Evolutionary conservation across 1,284 basidiomycete species (phyloP), one percentile per base, ranked within the genome.

Genomic region (Rhodotorula sp.): DNA sequence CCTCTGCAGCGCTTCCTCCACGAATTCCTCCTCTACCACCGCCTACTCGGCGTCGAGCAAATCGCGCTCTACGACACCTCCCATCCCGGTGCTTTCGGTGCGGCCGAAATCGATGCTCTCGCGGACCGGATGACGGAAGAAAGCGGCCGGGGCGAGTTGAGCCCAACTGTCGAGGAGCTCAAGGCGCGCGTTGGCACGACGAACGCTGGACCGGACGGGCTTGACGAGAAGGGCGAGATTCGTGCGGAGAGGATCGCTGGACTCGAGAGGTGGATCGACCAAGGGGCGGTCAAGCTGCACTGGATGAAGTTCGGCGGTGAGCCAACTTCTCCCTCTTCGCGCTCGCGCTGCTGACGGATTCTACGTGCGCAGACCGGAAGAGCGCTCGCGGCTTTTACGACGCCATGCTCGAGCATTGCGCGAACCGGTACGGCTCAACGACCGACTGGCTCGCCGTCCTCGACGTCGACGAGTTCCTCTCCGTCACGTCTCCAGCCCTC

Each of bases 11-110:
- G 68, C 11, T 73, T 73, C 64, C 64, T 70, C 28, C 57, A 58
- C 57, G 71, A 73, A 15, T 73, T 68, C 68, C 55, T 73, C 7
- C 54, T 70, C 2, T 73, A 73, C 52, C 71, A 73, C 48, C 61
- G 64, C 4, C 37, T 70, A 0, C 64, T 73, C 56, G 71, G 71
- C 24, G 68, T 73, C 26, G 69, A 67, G 24, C 63, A 62, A 4
- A 68, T 73, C 53, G 66, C 66, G 0, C 58, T 73, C 0, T 73
- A 73, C 66, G 71, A 73, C 48, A 70, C 71, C 5, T 56, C 68
- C 1, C 55, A 62, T 15, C 65, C 60, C 1, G 71, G 68, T 13
- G 65, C 68, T 3, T 67, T 67, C n/a, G 71, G 71, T 10, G 69
- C 65, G 0, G 69, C 63, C 11, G 71, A 72, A 52, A 51, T 72